Conservation (phyloP, 306 rosid species). For the Sesbania bispinosa region DNA sequence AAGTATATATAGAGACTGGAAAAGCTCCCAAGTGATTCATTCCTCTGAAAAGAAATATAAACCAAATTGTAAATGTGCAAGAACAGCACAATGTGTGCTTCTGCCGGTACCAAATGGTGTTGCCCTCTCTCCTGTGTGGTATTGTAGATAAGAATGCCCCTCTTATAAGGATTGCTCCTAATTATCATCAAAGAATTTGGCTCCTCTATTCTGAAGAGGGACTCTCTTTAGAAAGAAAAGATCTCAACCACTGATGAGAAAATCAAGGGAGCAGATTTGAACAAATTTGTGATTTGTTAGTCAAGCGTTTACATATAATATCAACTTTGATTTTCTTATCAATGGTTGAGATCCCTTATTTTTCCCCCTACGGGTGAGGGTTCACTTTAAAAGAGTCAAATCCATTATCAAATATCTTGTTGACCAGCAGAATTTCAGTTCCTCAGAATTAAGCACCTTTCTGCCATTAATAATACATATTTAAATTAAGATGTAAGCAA, state of each 20-base stretch:
- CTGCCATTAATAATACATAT: neutral
- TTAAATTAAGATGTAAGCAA: neutral
- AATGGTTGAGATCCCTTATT: neutral
- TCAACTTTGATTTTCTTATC: neutral
- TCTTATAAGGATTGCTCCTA: neutral
- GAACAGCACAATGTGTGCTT: neutral
- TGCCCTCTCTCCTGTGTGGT: neutral
- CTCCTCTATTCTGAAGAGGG: neutral
- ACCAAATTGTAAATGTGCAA: neutral
- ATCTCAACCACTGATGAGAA: neutral
- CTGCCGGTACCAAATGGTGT: too few relatives aligned
- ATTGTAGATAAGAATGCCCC: neutral
- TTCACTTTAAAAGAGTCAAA: neutral
- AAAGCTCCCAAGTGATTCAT: neutral
- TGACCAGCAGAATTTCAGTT: neutral
- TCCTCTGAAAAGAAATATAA: neutral
- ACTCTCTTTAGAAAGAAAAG: neutral
- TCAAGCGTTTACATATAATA: neutral
- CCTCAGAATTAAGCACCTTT: neutral
- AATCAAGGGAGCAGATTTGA: neutral
- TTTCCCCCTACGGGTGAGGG: neutral
- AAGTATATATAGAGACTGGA: neutral
- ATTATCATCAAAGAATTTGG: neutral
- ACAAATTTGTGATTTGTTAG: neutral
- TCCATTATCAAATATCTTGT: neutral